Percentiles rank a stretch among this genome's conserved stretches.
Evolutionary conservation across 169 alveolate genomes (phyloP).

Genomic region (Eimeria sp.): DNA sequence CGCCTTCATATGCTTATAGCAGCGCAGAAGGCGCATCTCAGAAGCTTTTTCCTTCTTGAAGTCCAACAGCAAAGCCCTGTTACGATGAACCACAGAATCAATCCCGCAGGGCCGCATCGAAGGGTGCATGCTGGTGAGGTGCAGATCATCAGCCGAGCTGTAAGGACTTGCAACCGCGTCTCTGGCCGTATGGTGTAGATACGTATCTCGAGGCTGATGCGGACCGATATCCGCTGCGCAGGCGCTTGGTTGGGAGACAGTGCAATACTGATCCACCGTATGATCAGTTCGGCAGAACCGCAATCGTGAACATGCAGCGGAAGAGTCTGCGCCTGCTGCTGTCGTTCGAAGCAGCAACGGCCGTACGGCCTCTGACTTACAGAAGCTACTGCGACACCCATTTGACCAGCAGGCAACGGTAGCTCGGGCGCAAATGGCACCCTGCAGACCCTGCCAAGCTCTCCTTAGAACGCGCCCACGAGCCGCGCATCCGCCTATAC

Average conservation of each 20-base stretch:
- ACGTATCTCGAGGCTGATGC: not conserved
- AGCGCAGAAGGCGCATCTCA: not conserved
- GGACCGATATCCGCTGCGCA: not conserved
- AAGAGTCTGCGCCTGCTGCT: not conserved
- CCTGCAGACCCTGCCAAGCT: conserved; percentile 6
- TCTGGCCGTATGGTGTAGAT: not conserved
- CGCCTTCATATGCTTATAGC: not conserved
- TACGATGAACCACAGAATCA: not conserved
- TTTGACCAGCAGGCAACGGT: not conserved
- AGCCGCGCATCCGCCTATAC: conserved; percentile 30
- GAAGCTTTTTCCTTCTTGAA: not conserved
- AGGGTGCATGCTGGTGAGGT: not conserved
- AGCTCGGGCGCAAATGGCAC: not conserved
- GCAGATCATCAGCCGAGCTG: conserved; percentile 46
- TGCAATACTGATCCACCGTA: not conserved
- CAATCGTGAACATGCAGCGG: not conserved
- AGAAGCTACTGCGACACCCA: not conserved
- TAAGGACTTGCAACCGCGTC: conserved; percentile 21
- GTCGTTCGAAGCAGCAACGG: conserved; percentile 31
- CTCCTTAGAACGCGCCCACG: conserved; percentile 22
- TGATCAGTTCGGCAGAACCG: not conserved
- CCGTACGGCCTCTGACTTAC: not conserved
- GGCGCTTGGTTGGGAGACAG: conserved; percentile 2
- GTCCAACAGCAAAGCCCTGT: not conserved
- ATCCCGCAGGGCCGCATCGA: not conserved